phyloP scores from a whole-genome alignment of 768 basidiomycete species.

The Serendipita sp. region DNA sequence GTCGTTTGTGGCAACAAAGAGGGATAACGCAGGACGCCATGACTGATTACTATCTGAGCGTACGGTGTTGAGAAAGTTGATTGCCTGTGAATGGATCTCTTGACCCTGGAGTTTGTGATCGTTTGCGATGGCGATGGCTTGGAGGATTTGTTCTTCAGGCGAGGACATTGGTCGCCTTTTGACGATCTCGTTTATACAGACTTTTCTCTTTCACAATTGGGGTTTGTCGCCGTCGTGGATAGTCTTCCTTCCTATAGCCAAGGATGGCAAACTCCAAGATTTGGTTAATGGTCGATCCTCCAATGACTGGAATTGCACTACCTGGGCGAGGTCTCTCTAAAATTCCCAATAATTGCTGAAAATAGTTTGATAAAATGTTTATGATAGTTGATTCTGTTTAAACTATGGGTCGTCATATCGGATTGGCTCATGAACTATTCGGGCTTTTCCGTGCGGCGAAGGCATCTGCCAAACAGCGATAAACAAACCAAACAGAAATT shows the following conservation, averaged over 20 bases:
- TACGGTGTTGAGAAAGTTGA: conserved; percentile 64
- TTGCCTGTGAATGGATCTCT: conserved; percentile 65
- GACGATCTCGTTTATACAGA: background rate
- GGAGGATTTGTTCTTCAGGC: conserved; percentile 37
- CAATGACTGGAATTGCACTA: background rate
- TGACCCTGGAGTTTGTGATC: conserved; percentile 44
- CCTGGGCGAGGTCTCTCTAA: too few species aligned
- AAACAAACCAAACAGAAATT: conserved; percentile 1
- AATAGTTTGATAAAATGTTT: background rate
- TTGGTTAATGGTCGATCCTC: background rate
- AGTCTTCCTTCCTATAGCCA: background rate
- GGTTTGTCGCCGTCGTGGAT: background rate
- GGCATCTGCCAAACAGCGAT: background rate
- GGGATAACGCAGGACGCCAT: conserved; percentile 66
- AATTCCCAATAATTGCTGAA: background rate
- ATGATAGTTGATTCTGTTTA: background rate
- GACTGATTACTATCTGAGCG: conserved; percentile 44
- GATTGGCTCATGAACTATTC: too few species aligned
- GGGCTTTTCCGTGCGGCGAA: background rate
- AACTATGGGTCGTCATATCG: too few species aligned
- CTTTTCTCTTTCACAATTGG: background rate
- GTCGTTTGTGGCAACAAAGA: conserved; percentile 50
- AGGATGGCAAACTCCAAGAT: background rate
- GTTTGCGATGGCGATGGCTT: conserved; percentile 78
- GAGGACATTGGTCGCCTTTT: background rate